Conservation (phyloP, 441 rosid genomes). For the Pelargonium myrrhifolium region DNA sequence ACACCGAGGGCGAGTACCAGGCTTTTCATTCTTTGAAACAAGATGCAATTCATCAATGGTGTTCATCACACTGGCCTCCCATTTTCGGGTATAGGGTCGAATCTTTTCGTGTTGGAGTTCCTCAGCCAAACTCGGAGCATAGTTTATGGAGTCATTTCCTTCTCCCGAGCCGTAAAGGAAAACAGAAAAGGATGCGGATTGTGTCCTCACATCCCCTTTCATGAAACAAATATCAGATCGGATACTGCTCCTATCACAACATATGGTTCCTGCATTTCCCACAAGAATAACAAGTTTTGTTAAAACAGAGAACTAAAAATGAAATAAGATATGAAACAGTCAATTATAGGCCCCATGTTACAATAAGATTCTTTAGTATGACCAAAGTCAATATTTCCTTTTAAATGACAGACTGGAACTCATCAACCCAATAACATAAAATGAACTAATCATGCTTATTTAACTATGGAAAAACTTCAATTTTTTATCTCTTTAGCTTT, state of each 20-base stretch:
- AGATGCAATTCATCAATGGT: slow-evolving; percentile 67
- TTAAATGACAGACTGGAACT: neutral
- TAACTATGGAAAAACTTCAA: neutral
- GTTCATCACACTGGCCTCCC: slow-evolving; percentile 79
- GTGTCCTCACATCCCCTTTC: slow-evolving; percentile 81
- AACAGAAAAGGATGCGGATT: slow-evolving; percentile 57
- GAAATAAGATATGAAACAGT: neutral
- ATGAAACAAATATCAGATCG: slow-evolving; percentile 71
- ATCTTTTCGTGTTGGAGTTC: slow-evolving; percentile 49
- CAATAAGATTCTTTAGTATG: neutral
- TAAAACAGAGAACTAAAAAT: neutral
- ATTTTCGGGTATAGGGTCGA: slow-evolving; percentile 85
- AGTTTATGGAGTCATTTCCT: slow-evolving; percentile 19
- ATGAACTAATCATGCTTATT: neutral
- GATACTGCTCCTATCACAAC: slow-evolving; percentile 68
- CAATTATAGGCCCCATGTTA: neutral
- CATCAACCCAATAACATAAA: slow-evolving; percentile 1
- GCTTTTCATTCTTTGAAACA: slow-evolving; percentile 27
- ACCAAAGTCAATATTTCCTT: neutral
- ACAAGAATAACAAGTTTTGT: neutral
- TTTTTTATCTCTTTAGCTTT: neutral
- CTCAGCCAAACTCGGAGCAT: slow-evolving; percentile 16
- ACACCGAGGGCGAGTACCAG: slow-evolving; percentile 30
- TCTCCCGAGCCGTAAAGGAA: slow-evolving; percentile 40
- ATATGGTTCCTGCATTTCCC: slow-evolving; percentile 55